Evolutionary conservation across 257 asterid species (phyloP), one percentile per base, ranked within the genome.

Genomic region (Forsythia suspensa): DNA sequence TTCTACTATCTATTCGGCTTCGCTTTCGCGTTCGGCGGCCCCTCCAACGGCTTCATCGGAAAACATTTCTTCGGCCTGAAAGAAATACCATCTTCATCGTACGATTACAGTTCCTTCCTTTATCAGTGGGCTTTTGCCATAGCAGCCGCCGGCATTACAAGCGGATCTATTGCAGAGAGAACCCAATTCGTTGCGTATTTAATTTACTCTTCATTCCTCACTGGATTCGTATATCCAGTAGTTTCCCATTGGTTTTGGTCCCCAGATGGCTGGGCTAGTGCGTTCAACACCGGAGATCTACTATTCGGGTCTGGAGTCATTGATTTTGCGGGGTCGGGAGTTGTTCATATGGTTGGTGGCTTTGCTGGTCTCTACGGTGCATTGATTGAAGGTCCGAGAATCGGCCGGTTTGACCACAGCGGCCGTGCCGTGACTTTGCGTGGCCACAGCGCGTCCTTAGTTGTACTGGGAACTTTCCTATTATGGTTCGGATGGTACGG

Each of bases 221-320:
- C 98, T 4, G 98, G 98, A 0, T 94, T 94, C 21, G 98, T 94
- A 9, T 94, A 94, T 76, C 97, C 98, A 8, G 86, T 92, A 0
- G 98, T 91, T 2, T 94, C 98, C 2, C 98, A 94, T 77, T 94
- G 98, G 98, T 91, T 94, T 71, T 94, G 98, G 97, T 80, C 97
- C 0, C n/a, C 51, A 0, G 97, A 94, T 71, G 98, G 98, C 0
- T 94, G 98, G 98, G 98, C 98, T 80, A 92, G 98, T 68, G 83
- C 98, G 0, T 0, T 0, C 0, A 90, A 90, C 20, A 44, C 86
- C 0, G 72, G 16, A 0, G 82, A 86, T 46, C 89, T 92, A 0
- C 44, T 94, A 2, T 90, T 94, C 83, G 92, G 94, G 3, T 77
- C 97, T 12, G 98, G 98, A 2, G 98, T 92, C 1, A 94, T 94